Conservation (phyloP, 1,139 yeast species). For the Diutina sp. region DNA sequence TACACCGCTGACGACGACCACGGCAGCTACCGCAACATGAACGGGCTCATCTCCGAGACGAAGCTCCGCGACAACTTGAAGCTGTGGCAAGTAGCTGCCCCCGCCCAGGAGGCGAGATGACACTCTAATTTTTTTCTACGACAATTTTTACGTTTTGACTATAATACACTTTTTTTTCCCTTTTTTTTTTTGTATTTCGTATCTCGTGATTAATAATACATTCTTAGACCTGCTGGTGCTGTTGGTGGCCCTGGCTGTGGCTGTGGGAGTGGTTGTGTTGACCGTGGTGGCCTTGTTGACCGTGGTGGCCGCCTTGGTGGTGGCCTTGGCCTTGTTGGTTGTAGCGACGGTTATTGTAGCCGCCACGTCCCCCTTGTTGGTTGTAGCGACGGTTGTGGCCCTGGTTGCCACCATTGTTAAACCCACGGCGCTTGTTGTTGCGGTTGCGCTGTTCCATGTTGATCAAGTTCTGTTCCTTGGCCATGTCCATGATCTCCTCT, state of each 20-base stretch:
- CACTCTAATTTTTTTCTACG: conserved; percentile 9
- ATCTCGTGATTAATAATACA: not conserved
- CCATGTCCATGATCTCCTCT: conserved; percentile 63
- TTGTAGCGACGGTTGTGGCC: conserved; percentile 7
- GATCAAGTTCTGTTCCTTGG: conserved; percentile 53
- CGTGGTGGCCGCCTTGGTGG: not conserved
- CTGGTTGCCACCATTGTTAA: conserved; percentile 3
- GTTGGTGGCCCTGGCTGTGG: not conserved
- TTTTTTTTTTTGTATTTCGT: conserved; percentile 1
- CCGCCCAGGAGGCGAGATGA: not conserved
- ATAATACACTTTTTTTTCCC: conserved; percentile 6
- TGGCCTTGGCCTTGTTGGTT: not conserved
- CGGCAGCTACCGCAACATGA: conserved; percentile 10
- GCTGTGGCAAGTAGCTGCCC: conserved; percentile 25
- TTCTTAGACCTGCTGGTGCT: not conserved
- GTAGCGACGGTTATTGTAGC: not conserved
- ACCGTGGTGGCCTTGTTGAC: not conserved
- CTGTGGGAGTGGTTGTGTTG: not conserved
- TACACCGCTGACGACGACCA: not conserved
- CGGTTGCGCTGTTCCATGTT: conserved; percentile 40
- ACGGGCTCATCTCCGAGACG: conserved; percentile 29
- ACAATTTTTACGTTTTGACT: conserved; percentile 8
- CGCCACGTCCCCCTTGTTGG: conserved; percentile 3
- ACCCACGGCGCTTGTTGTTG: conserved; percentile 25
- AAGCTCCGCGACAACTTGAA: conserved; percentile 28